Evolutionary conservation across 306 rosid genomes (phyloP), one percentile per base, ranked within the genome.

Genomic region (Malus sylvestris): DNA sequence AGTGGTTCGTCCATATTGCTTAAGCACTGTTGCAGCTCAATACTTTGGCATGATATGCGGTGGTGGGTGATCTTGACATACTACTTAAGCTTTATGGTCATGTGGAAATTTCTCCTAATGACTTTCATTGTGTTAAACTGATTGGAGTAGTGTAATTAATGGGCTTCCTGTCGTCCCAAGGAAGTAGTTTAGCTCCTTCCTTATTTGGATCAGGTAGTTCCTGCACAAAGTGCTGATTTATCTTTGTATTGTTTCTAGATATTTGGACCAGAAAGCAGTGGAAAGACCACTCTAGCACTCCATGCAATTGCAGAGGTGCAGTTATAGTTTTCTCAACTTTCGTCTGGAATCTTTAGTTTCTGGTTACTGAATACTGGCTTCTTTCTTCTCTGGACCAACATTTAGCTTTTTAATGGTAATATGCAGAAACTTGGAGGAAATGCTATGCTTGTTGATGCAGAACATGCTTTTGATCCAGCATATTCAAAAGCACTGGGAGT

Each of bases 391-490:
- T 59, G 81, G 77, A 63, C 78, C 81, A 30, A 66, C 71, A 33
- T 72, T 78, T 68, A 75, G 18, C 53, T 80, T 60, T 85, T 72
- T 40, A 73, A 70, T 79, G 73, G 59, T 83, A 58, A 74, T 75
- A 35, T 82, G 91, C 89, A 92, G 99, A 95, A 74, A 67, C 87
- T 91, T 78, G 99, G 99, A 82, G 99, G 99, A 81, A 95, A 95
- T 87, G 99, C 99, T 33, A 89, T 92, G 99, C 99, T 95, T 82
- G 99, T 95, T 58, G 97, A 95, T 85, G 99, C 99, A 35, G 99
- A 95, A 82, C 99, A 95, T 83, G 97, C 97, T 70, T 95, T 92
- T 87, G 99, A 95, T 84, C 99, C 99, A 59, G 77, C 99, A 84
- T 95, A 95, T 82, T 95, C 99, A 53, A 95, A 89, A 85, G 88